phyloP scores from a whole-genome alignment of 805 yeast species.

The Metschnikowia matae region DNA sequence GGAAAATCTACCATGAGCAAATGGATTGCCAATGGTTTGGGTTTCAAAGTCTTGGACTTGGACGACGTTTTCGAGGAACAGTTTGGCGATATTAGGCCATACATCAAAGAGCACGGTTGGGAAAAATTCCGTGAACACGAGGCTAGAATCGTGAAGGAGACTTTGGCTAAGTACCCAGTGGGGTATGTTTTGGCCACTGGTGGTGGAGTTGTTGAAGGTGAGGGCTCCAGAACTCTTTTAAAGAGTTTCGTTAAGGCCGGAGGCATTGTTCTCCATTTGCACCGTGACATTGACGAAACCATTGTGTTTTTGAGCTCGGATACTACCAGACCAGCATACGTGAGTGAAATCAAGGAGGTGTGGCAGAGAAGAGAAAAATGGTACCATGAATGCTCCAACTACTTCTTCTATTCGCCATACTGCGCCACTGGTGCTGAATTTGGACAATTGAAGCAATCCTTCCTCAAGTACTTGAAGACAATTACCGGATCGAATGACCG shows the following conservation, averaged over 20 bases:
- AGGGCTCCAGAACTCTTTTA: constrained; percentile 60
- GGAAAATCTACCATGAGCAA: constrained; percentile 86
- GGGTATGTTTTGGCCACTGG: constrained; percentile 87
- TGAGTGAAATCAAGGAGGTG: constrained; percentile 73
- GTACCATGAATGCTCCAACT: constrained; percentile 79
- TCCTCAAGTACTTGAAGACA: constrained; percentile 52
- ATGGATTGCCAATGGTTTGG: constrained; percentile 69
- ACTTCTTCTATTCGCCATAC: constrained; percentile 71
- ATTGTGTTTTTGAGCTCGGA: constrained; percentile 71
- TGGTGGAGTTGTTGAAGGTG: constrained; percentile 89
- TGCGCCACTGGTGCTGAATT: constrained; percentile 56
- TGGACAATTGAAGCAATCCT: constrained; percentile 51
- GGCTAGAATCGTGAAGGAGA: constrained; percentile 48
- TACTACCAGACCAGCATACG: constrained; percentile 82
- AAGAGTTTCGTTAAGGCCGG: constrained; percentile 50
- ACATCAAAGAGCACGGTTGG: constrained; percentile 73
- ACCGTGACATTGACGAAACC: constrained; percentile 80
- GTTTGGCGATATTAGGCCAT: constrained; percentile 53
- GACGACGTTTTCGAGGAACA: constrained; percentile 67
- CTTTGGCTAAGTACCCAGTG: constrained; percentile 34
- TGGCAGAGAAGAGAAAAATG: constrained; percentile 78
- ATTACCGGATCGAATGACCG: constrained; percentile 49
- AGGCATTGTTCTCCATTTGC: constrained; percentile 86
- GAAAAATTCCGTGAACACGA: constrained; percentile 77
- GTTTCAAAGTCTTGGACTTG: constrained; percentile 67